phyloP scores from a whole-genome alignment of 495 filamentous ascomycete genomes.

The Aspergillus nanangensis region DNA sequence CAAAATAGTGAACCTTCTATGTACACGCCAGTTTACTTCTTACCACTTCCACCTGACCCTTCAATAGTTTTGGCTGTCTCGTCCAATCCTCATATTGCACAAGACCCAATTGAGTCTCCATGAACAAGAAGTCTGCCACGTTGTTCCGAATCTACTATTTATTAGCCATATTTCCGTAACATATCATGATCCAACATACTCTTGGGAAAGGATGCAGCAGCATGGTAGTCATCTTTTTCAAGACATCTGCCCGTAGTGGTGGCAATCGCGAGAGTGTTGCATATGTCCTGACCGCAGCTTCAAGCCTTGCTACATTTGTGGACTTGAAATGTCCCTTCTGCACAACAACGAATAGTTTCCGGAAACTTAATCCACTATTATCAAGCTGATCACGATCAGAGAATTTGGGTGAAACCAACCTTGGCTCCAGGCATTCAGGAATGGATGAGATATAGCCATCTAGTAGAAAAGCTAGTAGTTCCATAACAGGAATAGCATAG shows the following conservation, averaged over 20 bases:
- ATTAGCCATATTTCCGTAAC: background rate
- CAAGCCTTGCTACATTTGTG: conserved; percentile 69
- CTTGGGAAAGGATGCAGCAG: conserved; percentile 62
- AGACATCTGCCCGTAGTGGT: conserved; percentile 35
- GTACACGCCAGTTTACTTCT: conserved; percentile 13
- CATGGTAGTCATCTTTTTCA: conserved; percentile 54
- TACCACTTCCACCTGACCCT: conserved; percentile 30
- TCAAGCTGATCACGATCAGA: too few species aligned
- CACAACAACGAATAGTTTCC: conserved; percentile 58
- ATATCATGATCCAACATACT: conserved; percentile 27
- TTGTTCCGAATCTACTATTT: conserved; percentile 28
- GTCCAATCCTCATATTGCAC: conserved; percentile 41
- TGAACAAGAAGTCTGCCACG: conserved; percentile 36
- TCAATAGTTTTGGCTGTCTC: conserved; percentile 33
- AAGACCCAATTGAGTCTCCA: conserved; percentile 27
- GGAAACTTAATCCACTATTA: conserved; percentile 34
- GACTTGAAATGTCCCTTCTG: conserved; percentile 83
- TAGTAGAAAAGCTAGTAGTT: conserved; percentile 70
- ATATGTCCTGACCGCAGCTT: conserved; percentile 75
- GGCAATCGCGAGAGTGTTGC: conserved; percentile 51
- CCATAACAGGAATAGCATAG: conserved; percentile 67
- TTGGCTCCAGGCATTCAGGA: conserved; percentile 15
- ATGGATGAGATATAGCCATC: conserved; percentile 34
- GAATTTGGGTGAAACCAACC: conserved; percentile 15
- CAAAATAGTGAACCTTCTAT: too few species aligned